These are phyloP conservation scores for Hericium alpestre DNA, from an alignment of 768 basidiomycete species.

Conservation along the genomic window DNA sequence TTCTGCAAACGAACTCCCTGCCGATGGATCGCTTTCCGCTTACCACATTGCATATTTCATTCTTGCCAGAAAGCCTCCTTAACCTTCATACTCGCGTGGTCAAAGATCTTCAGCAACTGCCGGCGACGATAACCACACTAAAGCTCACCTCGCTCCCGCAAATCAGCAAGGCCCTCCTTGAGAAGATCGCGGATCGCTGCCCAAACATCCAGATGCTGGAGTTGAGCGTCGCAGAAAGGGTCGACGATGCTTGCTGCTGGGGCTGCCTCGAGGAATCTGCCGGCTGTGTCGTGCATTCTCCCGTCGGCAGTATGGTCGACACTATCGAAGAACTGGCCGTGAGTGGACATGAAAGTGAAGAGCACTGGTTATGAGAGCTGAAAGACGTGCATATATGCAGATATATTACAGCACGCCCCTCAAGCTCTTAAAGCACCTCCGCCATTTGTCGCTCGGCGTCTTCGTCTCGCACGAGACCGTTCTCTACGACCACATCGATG, in stretches of 20 bases:
- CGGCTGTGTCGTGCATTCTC: conserved; percentile 46
- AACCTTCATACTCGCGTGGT: conserved; percentile 8
- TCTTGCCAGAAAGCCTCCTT: conserved; percentile 4
- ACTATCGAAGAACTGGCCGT: conserved; percentile 41
- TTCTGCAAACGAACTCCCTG: conserved; percentile 5
- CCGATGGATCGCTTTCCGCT: conserved; percentile 5
- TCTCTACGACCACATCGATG: conserved; percentile 33
- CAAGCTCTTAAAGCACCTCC: conserved; percentile 34
- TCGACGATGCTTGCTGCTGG: conserved; percentile 52
- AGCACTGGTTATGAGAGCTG: background rate
- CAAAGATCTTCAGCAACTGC: conserved; percentile 15
- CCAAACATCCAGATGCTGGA: conserved; percentile 37
- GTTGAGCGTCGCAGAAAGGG: conserved; percentile 49
- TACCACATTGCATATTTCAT: conserved; percentile 11
- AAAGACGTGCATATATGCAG: conserved; percentile 20
- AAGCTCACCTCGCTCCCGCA: conserved; percentile 45
- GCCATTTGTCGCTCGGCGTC: conserved; percentile 47
- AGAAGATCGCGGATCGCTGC: conserved; percentile 34
- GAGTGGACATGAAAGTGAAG: conserved; percentile 17
- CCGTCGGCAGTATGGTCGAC: conserved; percentile 36
- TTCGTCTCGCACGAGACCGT: conserved; percentile 48
- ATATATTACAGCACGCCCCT: conserved; percentile 32
- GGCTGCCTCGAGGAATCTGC: conserved; percentile 54
- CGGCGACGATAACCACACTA: conserved; percentile 33
- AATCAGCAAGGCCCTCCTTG: conserved; percentile 41